phyloP scores from a whole-genome alignment of 192 early-diverging fungal genomes.

The Backusella morwellensis region DNA sequence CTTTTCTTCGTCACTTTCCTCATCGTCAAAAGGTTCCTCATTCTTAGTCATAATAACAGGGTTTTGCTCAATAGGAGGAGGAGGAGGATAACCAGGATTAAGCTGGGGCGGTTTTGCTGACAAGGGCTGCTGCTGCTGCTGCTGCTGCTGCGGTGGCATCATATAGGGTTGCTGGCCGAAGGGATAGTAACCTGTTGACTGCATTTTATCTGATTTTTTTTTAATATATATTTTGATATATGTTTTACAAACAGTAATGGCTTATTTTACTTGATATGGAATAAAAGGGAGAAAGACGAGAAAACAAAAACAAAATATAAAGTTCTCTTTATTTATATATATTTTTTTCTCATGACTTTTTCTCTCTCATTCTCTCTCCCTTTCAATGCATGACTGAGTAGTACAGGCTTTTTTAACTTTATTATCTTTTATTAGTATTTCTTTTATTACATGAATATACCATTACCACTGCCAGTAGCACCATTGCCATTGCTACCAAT shows the following conservation, averaged over 20 bases:
- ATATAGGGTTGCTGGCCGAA: conserved; percentile 1
- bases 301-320: not conserved
- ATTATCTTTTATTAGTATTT: not conserved
- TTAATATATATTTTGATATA: not conserved
- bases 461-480: not conserved
- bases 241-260: conserved; percentile 1
- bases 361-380: not conserved
- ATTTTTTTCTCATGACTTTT: conserved; percentile 7
- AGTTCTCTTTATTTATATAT: not conserved
- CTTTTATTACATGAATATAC: not conserved
- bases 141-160: not conserved
- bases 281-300: not conserved
- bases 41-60: not conserved
- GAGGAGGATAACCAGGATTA: not conserved
- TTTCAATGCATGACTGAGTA: not conserved
- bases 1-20: conserved; percentile 60
- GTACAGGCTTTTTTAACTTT: not conserved
- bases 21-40: conserved; percentile 34
- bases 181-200: conserved; percentile 4
- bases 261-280: conserved; percentile 3
- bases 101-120: not conserved
- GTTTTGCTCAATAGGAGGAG: not conserved
- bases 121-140: not conserved
- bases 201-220: not conserved
- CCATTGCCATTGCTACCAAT: not conserved